Evolutionary conservation across 257 asterid genomes (phyloP).

Genomic region (Salvia rosmarinus): DNA sequence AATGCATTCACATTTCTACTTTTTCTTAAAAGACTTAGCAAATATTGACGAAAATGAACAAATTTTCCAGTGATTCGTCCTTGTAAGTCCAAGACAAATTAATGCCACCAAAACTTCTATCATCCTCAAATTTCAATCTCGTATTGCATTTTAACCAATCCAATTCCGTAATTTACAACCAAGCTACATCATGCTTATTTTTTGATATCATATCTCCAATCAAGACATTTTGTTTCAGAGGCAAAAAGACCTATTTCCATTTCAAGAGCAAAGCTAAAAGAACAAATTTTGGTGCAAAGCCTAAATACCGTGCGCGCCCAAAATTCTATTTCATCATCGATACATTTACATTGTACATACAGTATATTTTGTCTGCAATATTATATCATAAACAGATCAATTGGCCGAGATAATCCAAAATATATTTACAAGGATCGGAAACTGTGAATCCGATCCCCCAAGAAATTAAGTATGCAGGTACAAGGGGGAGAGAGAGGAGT

Average conservation of each 20-base stretch:
- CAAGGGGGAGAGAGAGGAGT: neutral
- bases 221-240: no score
- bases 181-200: no score
- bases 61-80: no score
- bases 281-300: neutral
- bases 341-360: slow-evolving; percentile 33
- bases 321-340: slow-evolving; percentile 23
- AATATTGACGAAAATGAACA: no score
- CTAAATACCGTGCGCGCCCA: slow-evolving; percentile 7
- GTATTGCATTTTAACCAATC: no score
- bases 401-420: slow-evolving; percentile 22
- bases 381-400: slow-evolving; percentile 17
- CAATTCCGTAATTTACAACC: no score
- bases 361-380: neutral
- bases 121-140: no score
- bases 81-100: no score
- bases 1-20: no score
- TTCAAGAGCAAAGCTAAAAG: neutral
- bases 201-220: no score
- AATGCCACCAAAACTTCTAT: no score
- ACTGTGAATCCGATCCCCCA: slow-evolving; percentile 20
- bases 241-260: neutral
- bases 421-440: slow-evolving; percentile 53
- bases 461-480: slow-evolving; percentile 22
- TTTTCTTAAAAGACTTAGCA: no score